Evolutionary conservation across 805 yeast species (phyloP).

Genomic region (Martiniozyma abietophila): DNA sequence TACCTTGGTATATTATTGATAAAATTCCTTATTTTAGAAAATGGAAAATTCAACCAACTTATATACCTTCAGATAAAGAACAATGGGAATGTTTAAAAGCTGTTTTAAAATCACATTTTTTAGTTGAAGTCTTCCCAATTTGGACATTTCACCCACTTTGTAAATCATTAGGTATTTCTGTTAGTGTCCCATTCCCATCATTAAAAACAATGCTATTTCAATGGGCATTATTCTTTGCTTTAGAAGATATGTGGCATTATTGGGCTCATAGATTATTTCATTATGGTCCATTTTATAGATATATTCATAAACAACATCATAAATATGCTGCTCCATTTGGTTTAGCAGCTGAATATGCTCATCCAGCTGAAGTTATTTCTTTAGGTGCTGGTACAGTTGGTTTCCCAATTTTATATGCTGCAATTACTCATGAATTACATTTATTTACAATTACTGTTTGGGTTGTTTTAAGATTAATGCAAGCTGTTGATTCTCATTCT

Average conservation of each 20-base stretch:
- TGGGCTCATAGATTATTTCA: slow-evolving; percentile 52
- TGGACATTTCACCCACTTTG: slow-evolving; percentile 57
- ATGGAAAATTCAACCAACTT: slow-evolving; percentile 46
- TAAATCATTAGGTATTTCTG: slow-evolving; percentile 37
- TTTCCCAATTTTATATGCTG: slow-evolving; percentile 47
- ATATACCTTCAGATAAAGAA: slow-evolving; percentile 43
- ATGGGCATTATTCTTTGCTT: slow-evolving; percentile 39
- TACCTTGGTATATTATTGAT: slow-evolving; percentile 51
- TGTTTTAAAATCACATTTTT: slow-evolving; percentile 45
- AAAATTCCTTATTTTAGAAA: slow-evolving; percentile 41
- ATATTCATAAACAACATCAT: slow-evolving; percentile 53
- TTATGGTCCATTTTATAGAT: slow-evolving; percentile 45
- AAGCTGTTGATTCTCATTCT: slow-evolving; percentile 53
- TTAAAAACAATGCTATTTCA: slow-evolving; percentile 33
- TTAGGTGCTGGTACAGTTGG: slow-evolving; percentile 55
- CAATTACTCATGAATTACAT: slow-evolving; percentile 37
- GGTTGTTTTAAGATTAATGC: slow-evolving; percentile 44
- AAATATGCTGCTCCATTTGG: slow-evolving; percentile 57
- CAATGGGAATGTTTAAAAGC: slow-evolving; percentile 56
- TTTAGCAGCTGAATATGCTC: slow-evolving; percentile 52
- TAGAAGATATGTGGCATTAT: slow-evolving; percentile 54
- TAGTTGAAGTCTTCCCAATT: slow-evolving; percentile 52
- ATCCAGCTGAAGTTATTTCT: slow-evolving; percentile 48
- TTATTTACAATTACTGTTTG: slow-evolving; percentile 45
- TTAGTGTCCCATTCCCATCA: slow-evolving; percentile 46